These are phyloP conservation scores for Brachypodium distachyon DNA, from an alignment of 202 grass and related monocot species.

Conservation along the genomic window DNA sequence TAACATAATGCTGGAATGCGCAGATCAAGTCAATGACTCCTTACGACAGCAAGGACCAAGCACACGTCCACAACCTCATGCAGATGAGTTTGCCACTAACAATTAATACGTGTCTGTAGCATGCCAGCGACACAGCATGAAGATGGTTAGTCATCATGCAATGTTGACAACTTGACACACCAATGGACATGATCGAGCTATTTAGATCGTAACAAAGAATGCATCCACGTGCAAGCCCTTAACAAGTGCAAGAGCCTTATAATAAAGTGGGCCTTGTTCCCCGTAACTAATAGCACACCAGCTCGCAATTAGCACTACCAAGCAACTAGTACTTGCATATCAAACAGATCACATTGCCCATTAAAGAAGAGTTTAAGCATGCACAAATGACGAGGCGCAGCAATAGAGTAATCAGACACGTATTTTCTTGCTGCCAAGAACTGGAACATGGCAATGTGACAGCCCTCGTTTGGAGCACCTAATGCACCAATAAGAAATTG, in stretches of 20 bases:
- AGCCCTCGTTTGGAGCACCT: neutral
- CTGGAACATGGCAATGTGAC: neutral
- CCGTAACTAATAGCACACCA: neutral
- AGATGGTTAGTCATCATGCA: neutral
- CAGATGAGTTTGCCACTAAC: neutral
- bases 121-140: neutral
- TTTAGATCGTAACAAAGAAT: neutral
- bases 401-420: neutral
- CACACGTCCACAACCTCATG: neutral
- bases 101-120: neutral
- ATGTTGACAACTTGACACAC: too few relatives aligned
- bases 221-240: too few relatives aligned
- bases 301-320: neutral
- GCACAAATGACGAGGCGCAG: neutral
- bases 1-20: neutral
- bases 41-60: neutral
- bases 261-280: neutral
- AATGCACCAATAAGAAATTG: neutral
- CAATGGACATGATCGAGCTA: neutral
- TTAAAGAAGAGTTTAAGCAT: neutral
- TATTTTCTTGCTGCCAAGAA: constrained; percentile 7
- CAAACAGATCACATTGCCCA: neutral
- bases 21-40: neutral
- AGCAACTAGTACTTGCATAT: neutral
- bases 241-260: neutral